Evolutionary conservation across 352 stramenopile species (phyloP).

Genomic region (Phytopythium ostracodes): DNA sequence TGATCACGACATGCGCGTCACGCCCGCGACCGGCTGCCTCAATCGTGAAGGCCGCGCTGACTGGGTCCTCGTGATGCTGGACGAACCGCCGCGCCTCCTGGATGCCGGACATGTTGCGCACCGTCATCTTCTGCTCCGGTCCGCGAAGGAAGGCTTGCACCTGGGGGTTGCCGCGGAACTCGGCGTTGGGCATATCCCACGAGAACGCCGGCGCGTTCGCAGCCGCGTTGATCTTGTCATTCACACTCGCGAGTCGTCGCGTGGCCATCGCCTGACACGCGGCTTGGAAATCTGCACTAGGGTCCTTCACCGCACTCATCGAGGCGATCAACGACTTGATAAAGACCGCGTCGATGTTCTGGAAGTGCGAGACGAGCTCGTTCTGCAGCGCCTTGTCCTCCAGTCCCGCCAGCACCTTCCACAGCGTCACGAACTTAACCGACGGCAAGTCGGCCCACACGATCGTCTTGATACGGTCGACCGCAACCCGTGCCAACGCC

Average conservation of each 20-base stretch:
- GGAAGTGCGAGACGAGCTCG: conserved; percentile 4
- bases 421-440: background rate
- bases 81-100: conserved; percentile 4
- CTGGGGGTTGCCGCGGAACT: conserved; percentile 8
- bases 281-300: background rate
- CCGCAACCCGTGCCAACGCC: background rate
- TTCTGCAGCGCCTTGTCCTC: conserved; percentile 4
- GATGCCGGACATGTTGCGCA: conserved; percentile 7
- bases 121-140: conserved; percentile 5
- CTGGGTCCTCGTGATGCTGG: background rate
- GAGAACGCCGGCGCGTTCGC: background rate
- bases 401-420: conserved; percentile 2
- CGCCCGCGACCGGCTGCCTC: conserved; percentile 11
- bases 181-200: conserved; percentile 14
- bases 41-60: conserved; percentile 9
- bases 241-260: background rate
- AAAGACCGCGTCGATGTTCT: background rate
- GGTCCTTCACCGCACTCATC: background rate
- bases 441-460: background rate
- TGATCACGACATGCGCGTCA: conserved; percentile 14
- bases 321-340: background rate
- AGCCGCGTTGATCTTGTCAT: conserved; percentile 5
- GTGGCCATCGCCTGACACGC: background rate
- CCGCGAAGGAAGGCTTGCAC: conserved; percentile 19
- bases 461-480: conserved; percentile 8